Conservation (phyloP, 495 filamentous ascomycete species). For the Tuber aestivum region DNA sequence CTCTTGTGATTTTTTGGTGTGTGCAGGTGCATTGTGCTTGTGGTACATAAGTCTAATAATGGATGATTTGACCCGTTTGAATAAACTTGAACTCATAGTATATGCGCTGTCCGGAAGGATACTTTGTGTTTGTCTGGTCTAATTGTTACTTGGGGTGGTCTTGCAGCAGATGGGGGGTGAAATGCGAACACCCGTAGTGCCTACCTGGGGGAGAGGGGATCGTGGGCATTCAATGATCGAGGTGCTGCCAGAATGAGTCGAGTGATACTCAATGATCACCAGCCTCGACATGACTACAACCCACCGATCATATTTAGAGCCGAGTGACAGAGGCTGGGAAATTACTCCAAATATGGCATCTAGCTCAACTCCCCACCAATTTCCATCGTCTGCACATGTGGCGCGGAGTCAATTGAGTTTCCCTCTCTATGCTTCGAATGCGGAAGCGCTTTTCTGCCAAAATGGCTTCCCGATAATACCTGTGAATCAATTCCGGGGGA, state of each 20-base stretch:
- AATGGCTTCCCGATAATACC: background rate
- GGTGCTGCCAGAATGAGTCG: background rate
- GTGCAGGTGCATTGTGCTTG: background rate
- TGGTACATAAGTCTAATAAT: background rate
- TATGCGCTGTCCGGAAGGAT: no score
- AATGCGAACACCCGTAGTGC: background rate
- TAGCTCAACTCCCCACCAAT: background rate
- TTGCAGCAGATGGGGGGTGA: background rate
- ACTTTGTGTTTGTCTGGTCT: no score
- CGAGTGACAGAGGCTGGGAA: background rate
- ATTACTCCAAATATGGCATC: background rate
- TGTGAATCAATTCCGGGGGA: background rate
- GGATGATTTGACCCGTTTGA: background rate
- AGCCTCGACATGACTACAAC: background rate
- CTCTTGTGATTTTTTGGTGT: no score
- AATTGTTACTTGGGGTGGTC: background rate
- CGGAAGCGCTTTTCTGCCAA: background rate
- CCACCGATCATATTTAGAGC: background rate
- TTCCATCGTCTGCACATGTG: background rate
- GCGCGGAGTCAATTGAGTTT: background rate
- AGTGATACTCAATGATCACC: background rate
- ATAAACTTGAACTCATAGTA: background rate
- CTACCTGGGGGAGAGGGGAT: background rate
- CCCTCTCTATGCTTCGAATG: background rate
- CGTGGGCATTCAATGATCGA: background rate